Evolutionary conservation across 2,329 filamentous ascomycete genomes (phyloP).

Genomic region (Alternaria metachromatica): DNA sequence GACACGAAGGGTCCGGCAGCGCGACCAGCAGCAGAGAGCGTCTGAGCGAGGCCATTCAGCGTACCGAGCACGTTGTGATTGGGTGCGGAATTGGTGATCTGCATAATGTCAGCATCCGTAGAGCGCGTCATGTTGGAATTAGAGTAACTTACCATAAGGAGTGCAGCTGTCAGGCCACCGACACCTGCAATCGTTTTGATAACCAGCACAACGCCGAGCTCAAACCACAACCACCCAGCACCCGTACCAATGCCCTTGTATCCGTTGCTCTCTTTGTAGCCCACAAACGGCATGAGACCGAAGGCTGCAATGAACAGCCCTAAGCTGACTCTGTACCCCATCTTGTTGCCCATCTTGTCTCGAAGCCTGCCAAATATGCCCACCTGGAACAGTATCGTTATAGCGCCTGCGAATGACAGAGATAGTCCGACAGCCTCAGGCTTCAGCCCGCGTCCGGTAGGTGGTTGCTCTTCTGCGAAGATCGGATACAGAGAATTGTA

Average conservation of each 20-base stretch:
- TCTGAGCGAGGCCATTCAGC: conserved; percentile 92
- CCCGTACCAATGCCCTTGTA: conserved; percentile 64
- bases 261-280: conserved; percentile 68
- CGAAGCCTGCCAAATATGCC: conserved; percentile 82
- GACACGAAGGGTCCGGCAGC: conserved; percentile 89
- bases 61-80: conserved; percentile 86
- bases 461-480: conserved; percentile 77
- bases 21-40: conserved; percentile 86
- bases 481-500: conserved; percentile 97
- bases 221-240: conserved; percentile 75
- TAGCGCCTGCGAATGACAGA: conserved; percentile 80
- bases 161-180: conserved; percentile 85
- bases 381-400: conserved; percentile 90
- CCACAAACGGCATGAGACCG: conserved; percentile 86
- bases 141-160: conserved; percentile 73
- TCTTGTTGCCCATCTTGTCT: conserved; percentile 80
- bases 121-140: not conserved
- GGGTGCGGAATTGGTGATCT: conserved; percentile 94
- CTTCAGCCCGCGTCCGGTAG: conserved; percentile 76
- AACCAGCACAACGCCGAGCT: conserved; percentile 80
- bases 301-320: conserved; percentile 83
- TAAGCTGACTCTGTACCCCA: conserved; percentile 79
- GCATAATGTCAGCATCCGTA: not conserved
- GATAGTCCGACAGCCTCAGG: conserved; percentile 85
- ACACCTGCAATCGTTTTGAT: conserved; percentile 91